Evolutionary conservation across 164 flowering plant species (phyloP).

Genomic region (Litsea cubeba): DNA sequence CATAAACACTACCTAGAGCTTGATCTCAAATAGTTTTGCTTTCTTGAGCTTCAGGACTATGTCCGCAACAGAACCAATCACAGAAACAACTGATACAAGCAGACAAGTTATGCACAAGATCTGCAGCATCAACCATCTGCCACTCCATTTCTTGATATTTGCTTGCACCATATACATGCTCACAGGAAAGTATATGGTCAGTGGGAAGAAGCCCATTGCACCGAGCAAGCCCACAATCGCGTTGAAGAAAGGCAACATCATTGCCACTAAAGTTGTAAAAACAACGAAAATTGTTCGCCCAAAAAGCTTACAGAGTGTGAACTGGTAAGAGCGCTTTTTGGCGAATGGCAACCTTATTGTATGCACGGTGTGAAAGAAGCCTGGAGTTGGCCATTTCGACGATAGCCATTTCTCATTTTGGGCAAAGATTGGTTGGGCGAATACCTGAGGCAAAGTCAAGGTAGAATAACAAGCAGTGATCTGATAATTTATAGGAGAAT

Average conservation of each 20-base stretch:
- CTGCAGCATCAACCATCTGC: slow-evolving; percentile 16
- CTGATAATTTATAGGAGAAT: too few species aligned
- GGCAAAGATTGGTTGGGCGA: slow-evolving; percentile 18
- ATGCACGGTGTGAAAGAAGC: slow-evolving; percentile 6
- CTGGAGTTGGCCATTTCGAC: slow-evolving; percentile 9
- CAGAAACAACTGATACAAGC: slow-evolving; percentile 8
- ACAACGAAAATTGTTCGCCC: slow-evolving; percentile 6
- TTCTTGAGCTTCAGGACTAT: slow-evolving; percentile 12
- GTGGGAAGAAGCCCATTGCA: slow-evolving; percentile 16
- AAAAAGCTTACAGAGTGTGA: slow-evolving; percentile 11
- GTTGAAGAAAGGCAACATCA: slow-evolving; percentile 17
- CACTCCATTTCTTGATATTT: slow-evolving; percentile 7
- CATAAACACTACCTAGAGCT: not conserved
- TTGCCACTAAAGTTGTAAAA: slow-evolving; percentile 18
- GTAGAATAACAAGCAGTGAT: not conserved
- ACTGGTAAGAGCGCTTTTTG: not conserved
- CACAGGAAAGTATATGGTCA: slow-evolving; percentile 16
- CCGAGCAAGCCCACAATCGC: slow-evolving; percentile 16
- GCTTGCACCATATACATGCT: slow-evolving; percentile 17
- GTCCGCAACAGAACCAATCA: slow-evolving; percentile 19
- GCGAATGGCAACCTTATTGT: slow-evolving; percentile 1
- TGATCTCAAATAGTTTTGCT: slow-evolving; percentile 8
- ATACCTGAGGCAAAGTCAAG: slow-evolving; percentile 10
- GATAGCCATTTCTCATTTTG: slow-evolving; percentile 7
- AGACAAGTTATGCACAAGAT: slow-evolving; percentile 14